Evolutionary conservation across 192 early-diverging fungal species (phyloP).

Genomic region (Linnemannia exigua): DNA sequence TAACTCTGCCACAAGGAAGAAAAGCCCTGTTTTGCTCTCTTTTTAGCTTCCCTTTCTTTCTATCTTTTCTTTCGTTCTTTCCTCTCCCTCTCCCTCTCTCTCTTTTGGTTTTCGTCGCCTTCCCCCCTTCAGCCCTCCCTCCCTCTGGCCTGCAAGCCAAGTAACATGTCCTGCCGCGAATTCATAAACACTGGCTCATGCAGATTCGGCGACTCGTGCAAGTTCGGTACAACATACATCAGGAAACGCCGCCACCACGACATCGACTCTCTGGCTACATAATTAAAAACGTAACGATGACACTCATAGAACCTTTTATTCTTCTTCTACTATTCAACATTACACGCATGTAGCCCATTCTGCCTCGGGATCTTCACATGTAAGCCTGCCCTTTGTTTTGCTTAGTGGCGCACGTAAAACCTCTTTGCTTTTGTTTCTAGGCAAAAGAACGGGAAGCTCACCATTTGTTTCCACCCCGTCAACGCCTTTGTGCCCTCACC

Average conservation of each 20-base stretch:
- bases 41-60: background rate
- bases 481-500: background rate
- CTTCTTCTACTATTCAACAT: background rate
- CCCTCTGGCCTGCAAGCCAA: background rate
- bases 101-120: background rate
- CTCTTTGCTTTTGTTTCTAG: background rate
- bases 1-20: background rate
- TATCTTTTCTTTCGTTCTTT: background rate
- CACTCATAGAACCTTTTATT: background rate
- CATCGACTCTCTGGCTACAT: background rate
- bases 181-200: conserved; percentile 26
- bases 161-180: conserved; percentile 10
- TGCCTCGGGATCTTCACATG: background rate
- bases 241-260: background rate
- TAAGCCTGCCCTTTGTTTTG: background rate
- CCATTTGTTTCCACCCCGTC: background rate
- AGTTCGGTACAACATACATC: conserved; percentile 12
- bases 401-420: background rate
- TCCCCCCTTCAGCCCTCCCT: background rate
- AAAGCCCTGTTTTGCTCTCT: background rate
- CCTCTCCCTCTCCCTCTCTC: background rate
- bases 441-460: background rate
- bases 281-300: background rate
- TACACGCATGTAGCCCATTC: background rate
- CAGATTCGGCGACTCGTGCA: conserved; percentile 16